Base-by-base conservation (phyloP, 106 monocot genomes). In the Triglochin maritima region DNA sequence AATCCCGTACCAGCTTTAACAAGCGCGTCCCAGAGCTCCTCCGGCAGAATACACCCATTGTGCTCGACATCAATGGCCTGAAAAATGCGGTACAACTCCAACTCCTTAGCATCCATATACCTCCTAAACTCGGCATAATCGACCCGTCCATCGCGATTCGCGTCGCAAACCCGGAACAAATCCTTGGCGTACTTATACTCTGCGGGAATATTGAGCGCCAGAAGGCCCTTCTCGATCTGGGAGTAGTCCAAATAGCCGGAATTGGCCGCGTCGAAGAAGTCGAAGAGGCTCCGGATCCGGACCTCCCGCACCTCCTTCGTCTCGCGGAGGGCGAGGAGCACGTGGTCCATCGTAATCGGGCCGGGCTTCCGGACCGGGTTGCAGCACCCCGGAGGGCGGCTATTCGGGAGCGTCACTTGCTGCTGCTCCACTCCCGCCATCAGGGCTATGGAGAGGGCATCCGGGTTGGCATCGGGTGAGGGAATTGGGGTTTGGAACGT, bases 51-150 rank as follows among this genome's bases (percentile, higher is more conserved):
- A 73, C 93, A 89, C 8, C 89, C 89, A 56, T 84, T 94, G 53
- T 94, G 93, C 84, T 94, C 89, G 41, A 86, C 93, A 17, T 94
- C 93, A 13, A 94, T 94, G 0, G 84, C 80, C 80, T 94, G 86
- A 60, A 94, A 94, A 60, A 94, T 94, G 48, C 86, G 70, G 69
- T 94, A 94, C 15, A 89, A 72, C 69, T 94, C 89, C 49, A 89
- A 71, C 80, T 89, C 93, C 74, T 89, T 94, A 67, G 76, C 89
- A 16, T 94, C 88, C 83, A 94, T 89, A 69, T 89, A 86, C 10
- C 71, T 57, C 58, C 76, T 66, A 59, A 94, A 94, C 68, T 89
- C 93, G 44, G 59, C 52, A 60, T 81, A 89, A 9, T 84, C 86
- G 7, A 94, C 89, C 17, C 75, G 74, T 7, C 93, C 93, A 8